phyloP scores from a whole-genome alignment of 352 stramenopile species.

The Phytophthora citrophthora region DNA sequence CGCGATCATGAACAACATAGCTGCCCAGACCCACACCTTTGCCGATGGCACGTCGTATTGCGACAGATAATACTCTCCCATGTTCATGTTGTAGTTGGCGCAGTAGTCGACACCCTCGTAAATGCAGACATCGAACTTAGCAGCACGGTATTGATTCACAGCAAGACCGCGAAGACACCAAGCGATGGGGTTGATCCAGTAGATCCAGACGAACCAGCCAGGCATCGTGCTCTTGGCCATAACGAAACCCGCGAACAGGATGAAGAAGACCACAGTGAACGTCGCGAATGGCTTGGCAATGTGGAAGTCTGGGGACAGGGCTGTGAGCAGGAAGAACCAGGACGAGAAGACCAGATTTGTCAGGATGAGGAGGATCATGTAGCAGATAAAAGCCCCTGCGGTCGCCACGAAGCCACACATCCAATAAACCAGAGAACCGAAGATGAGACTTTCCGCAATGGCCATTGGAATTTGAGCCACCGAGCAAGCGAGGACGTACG shows the following conservation, averaged over 20 bases:
- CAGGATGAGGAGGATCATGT: constrained; percentile 41
- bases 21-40: constrained; percentile 40
- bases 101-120: constrained; percentile 38
- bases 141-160: constrained; percentile 35
- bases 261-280: constrained; percentile 50
- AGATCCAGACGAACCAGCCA: constrained; percentile 62
- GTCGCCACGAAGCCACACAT: constrained; percentile 57
- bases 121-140: constrained; percentile 32
- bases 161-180: constrained; percentile 47
- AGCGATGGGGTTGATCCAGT: constrained; percentile 64
- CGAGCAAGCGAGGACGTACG: constrained; percentile 66
- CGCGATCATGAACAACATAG: constrained; percentile 39
- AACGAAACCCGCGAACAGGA: constrained; percentile 65
- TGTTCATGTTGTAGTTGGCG: constrained; percentile 28
- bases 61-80: constrained; percentile 43
- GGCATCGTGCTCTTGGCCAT: constrained; percentile 53
- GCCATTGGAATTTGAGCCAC: constrained; percentile 44
- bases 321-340: constrained; percentile 48
- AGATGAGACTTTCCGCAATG: constrained; percentile 65
- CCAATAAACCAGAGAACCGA: constrained; percentile 61
- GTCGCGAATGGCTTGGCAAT: constrained; percentile 55
- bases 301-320: constrained; percentile 34
- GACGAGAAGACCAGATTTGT: constrained; percentile 42
- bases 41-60: constrained; percentile 35
- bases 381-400: constrained; percentile 39